Base-by-base conservation (phyloP, 2,329 filamentous ascomycete species). In the Ceratocystis variospora region DNA sequence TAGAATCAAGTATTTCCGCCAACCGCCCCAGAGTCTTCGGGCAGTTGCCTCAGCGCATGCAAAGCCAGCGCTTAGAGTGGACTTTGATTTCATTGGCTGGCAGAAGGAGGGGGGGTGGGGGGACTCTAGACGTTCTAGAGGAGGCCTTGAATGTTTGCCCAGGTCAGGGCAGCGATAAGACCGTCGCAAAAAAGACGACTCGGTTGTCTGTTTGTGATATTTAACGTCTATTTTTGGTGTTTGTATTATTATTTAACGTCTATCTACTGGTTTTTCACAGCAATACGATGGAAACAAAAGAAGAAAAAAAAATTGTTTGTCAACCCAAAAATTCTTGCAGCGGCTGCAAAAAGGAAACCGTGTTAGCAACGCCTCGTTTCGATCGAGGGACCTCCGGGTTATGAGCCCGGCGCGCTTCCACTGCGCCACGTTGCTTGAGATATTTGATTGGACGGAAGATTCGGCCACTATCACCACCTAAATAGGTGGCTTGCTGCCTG, bases 381-480 rank as follows among this genome's bases (percentile, higher is more conserved):
- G 63, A 57, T 64, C 63, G 12, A 57, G 63, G 63, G 63, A 55
- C 63, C 48, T 64, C 63, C 63, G 63, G 64, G 64, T 55, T 66
- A 62, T 66, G 57, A 66, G 64, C 64, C 64, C 57, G 64, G 64
- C 57, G 57, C 64, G 57, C 57, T 66, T 66, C 64, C 64, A 62
- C 64, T 66, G 64, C 57, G 57, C 44, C 64, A 66, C 37, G 28
- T 62, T 62, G 64, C 64, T 41, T 4, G 37, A 1, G 37, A 41
- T 12, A 41, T 12, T 5, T 62, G 17, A 6, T 59, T 17, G 2
- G 22, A 61, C 22, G 12, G 15, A 5, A 33, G 1, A 8, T 8
- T 3, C 5, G 37, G 3, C 25, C 17, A 7, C 19, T 59, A 28
- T n/a, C 28, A 46, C 5, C 4, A 31, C 10, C 53, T 57, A 8